Base-by-base conservation (phyloP, 2,329 filamentous ascomycete species). In the Fusarium nurragi region DNA sequence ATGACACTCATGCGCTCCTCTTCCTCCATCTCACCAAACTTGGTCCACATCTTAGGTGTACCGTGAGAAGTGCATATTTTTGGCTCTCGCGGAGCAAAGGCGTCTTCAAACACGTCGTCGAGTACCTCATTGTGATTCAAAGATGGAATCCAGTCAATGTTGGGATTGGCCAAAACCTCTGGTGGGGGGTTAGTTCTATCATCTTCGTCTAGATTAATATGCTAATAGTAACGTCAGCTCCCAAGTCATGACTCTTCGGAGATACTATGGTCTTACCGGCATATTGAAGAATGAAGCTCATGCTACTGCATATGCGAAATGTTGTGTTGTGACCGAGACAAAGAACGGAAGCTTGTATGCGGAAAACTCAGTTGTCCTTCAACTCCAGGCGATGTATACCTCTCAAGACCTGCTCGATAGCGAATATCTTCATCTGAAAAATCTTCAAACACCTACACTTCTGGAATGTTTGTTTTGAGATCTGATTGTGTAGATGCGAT, bases 21-120 rank as follows among this genome's bases (percentile, higher is more conserved):
- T 18, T 56, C 38, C 16, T 51, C 47, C 39, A 44, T 22, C 37
- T 68, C 56, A 13, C 64, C 52, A 46, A 65, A 62, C 30, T 68
- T 68, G 37, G 65, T 67, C 65, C 65, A 67, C 37, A 59, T 43
- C 18, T 45, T 43, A 58, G 45, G 45, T 14, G 51, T 19, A 18
- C 52, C 45, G 41, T 60, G 47, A 14, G 22, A 22, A 25, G 32
- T 26, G 11, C 28, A 19, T 9, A 21, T 39, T 2, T 30, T 12
- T 22, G 49, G 44, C 41, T 56, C 55, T 39, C 41, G 22, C 38
- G 50, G 26, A 53, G 46, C 26, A 51, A 61, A 65, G 3, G 50
- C 16, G 12, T 52, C 41, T 32, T 51, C 40, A 25, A 68, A 57
- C 5, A 60, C 39, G 32, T 52, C 37, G 19, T 66, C 58, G 4